Evolutionary conservation across 306 rosid genomes (phyloP), one percentile per base, ranked within the genome.

Genomic region (Hippophae gyantsensis): DNA sequence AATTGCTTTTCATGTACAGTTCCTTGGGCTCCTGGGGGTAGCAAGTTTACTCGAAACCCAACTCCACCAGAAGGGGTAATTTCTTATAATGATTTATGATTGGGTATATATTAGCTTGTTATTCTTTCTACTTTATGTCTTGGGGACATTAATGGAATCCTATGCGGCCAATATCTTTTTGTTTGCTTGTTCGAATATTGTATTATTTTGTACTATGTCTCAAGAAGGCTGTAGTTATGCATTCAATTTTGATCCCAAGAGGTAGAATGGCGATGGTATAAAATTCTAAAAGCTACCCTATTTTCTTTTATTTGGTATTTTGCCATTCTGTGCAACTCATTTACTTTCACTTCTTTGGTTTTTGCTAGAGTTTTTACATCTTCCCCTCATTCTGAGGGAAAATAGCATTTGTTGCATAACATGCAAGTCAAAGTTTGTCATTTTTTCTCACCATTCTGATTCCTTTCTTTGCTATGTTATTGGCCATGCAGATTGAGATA

Each of bases 21-120:
- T 78, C 99, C 99, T 23, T 92, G 99, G 99, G 95, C 95, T 54
- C 99, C 99, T 1, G 99, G 96, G 60, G 99, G 99, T 77, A 79
- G 93, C 48, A 92, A 85, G 86, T 92, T 88, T 71, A 79, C 82
- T 53, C 87, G 99, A 61, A 92, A 92, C 71, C 96, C 99, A 48
- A 54, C 82, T 76, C 99, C 99, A 47, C 96, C 96, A 66, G 6
- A 76, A 13, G 99, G 98, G 89, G 98, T 92, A 81, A 83, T 80
- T 71, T 52, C 13, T 65, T 48, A 25, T 66, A 41, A 42, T 42
- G 27, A 13, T 47, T 25, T 38, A 10, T 14, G 52, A 40, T 23
- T 64, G 13, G 1, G 8, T 51, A 7, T 11, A 26, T 40, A n/a
- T 52, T 14, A 42, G 18, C n/a, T n/a, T 13, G 67, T 67, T 0